Evolutionary conservation across 345 rosid species (phyloP).

Genomic region (Physaria fendleri): DNA sequence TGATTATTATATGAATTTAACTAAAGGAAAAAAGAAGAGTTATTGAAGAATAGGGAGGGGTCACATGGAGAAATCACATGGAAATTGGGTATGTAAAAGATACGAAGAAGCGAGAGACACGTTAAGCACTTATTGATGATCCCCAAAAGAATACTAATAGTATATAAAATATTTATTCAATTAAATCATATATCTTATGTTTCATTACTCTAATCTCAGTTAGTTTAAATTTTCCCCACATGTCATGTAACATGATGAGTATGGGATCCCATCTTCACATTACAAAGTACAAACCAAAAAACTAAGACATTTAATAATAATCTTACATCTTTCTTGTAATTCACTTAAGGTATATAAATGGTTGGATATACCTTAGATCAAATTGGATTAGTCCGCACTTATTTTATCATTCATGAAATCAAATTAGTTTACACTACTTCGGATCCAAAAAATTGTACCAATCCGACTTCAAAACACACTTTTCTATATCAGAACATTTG

Average conservation of each 20-base stretch:
- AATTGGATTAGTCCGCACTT: no score
- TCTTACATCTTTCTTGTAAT: neutral
- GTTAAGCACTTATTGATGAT: slow-evolving; percentile 28
- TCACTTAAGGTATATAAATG: no score
- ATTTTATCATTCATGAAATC: no score
- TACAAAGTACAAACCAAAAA: slow-evolving; percentile 2
- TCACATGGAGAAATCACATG: slow-evolving; percentile 40
- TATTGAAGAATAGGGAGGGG: slow-evolving; percentile 11
- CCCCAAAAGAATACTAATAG: neutral
- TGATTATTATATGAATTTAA: neutral
- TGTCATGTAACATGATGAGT: slow-evolving; percentile 58
- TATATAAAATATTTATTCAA: neutral
- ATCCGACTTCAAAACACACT: no score
- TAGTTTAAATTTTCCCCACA: slow-evolving; percentile 30
- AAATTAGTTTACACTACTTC: no score
- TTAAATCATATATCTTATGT: neutral
- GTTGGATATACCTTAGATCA: no score
- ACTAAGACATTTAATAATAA: neutral
- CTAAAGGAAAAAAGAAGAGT: neutral
- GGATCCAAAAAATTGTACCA: no score
- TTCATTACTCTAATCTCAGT: slow-evolving; percentile 30
- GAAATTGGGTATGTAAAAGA: slow-evolving; percentile 27
- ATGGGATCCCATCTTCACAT: slow-evolving; percentile 36
- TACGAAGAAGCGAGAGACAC: slow-evolving; percentile 36
- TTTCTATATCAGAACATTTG: no score